phyloP scores from a whole-genome alignment of 768 basidiomycete species.

The Solioccasus polychromus region DNA sequence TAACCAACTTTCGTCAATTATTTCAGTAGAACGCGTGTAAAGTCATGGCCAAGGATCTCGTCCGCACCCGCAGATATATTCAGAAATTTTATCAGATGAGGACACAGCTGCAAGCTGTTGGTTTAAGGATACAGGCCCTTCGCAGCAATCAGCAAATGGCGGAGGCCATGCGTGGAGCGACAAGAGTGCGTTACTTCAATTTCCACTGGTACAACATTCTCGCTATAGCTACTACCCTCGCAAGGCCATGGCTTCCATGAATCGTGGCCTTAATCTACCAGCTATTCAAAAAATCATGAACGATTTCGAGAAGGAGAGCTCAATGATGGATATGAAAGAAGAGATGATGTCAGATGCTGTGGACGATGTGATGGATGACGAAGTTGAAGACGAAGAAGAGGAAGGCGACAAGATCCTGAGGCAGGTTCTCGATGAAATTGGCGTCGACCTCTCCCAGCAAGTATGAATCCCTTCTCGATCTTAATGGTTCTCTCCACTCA shows the following conservation, averaged over 20 bases:
- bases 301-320: conserved; percentile 96
- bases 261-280: conserved; percentile 91
- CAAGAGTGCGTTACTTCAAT: conserved; percentile 64
- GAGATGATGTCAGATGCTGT: conserved; percentile 99
- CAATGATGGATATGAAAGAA: conserved; percentile 99
- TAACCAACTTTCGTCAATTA: conserved; percentile 15
- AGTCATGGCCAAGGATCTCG: conserved; percentile 98
- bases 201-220: not conserved
- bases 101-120: conserved; percentile 95
- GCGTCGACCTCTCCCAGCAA: conserved; percentile 86
- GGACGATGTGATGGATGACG: conserved; percentile 95
- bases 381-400: conserved; percentile 89
- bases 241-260: conserved; percentile 98
- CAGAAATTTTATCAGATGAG: conserved; percentile 99
- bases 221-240: conserved; percentile 1
- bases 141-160: conserved; percentile 99
- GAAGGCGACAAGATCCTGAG: conserved; percentile 95
- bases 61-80: conserved; percentile 90
- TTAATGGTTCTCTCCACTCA: conserved; percentile 5
- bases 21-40: conserved; percentile 88
- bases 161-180: conserved; percentile 97
- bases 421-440: conserved; percentile 96
- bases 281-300: conserved; percentile 95
- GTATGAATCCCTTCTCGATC: conserved; percentile 34
- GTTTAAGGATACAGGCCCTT: conserved; percentile 91